Percentiles rank a stretch among this genome's conserved stretches.
Evolutionary conservation across 2,329 filamentous ascomycete genomes (phyloP).

Genomic region (Pestalotiopsis sp.): DNA sequence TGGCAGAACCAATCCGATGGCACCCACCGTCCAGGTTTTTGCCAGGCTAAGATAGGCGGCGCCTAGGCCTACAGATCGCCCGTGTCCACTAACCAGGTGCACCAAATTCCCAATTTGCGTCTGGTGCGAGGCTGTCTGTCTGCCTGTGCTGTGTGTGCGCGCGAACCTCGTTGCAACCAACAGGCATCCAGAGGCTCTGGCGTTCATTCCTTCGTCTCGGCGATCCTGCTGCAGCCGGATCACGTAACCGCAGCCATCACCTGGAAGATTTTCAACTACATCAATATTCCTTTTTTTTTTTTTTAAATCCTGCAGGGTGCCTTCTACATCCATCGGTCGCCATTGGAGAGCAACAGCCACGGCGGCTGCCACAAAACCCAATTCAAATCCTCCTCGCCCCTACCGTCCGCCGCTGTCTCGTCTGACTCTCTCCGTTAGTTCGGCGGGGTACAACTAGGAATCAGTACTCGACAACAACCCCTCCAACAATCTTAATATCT

Average conservation of each 20-base stretch:
- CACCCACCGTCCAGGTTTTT: not conserved
- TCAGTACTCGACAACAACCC: not conserved
- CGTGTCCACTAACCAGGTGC: not conserved
- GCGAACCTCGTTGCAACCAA: not conserved
- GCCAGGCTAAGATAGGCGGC: not conserved
- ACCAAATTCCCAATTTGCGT: not conserved
- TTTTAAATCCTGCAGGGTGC: not conserved
- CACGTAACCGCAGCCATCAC: not conserved
- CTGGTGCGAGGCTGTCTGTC: not conserved
- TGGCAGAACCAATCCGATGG: not conserved
- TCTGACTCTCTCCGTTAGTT: not conserved
- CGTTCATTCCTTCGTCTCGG: not conserved
- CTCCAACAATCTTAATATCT: constrained; percentile 5
- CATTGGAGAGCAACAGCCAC: not conserved
- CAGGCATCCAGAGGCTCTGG: not conserved
- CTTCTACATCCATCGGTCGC: not conserved
- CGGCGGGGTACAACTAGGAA: constrained; percentile 7
- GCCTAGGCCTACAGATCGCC: not conserved
- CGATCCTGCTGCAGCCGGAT: not conserved
- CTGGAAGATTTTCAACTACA: not conserved
- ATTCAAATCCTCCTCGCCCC: not conserved
- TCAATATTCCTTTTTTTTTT: not conserved
- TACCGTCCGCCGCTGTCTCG: not conserved
- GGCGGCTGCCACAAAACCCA: not conserved
- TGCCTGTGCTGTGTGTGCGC: not conserved